These are phyloP conservation scores for Mycena albidolilacea DNA, from an alignment of 768 basidiomycete genomes.

Conservation along the genomic window DNA sequence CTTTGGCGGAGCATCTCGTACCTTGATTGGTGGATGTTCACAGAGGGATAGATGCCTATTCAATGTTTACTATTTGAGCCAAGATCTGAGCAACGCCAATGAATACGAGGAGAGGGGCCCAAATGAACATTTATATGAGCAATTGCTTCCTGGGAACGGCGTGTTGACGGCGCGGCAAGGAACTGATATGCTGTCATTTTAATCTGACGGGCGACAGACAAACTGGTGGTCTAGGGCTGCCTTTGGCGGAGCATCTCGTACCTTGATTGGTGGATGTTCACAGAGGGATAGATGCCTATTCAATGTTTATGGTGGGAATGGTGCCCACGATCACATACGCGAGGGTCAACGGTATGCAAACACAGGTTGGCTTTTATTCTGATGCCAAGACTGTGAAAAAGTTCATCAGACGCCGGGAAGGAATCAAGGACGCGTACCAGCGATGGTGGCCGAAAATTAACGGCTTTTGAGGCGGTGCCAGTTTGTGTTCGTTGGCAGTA, in stretches of 20 bases:
- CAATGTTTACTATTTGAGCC: slow-evolving; percentile 6
- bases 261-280: slow-evolving; percentile 14
- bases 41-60: background rate
- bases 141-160: background rate
- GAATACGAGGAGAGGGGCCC: slow-evolving; percentile 16
- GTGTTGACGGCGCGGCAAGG: background rate
- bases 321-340: too few species aligned
- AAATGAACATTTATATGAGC: slow-evolving; percentile 23
- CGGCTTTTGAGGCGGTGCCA: too few species aligned
- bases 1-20: slow-evolving; percentile 13
- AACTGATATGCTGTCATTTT: background rate
- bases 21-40: slow-evolving; percentile 14
- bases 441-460: too few species aligned
- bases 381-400: too few species aligned
- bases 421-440: too few species aligned
- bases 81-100: slow-evolving; percentile 8
- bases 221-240: background rate
- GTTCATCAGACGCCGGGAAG: too few species aligned
- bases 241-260: slow-evolving; percentile 11
- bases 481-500: too few species aligned
- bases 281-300: background rate
- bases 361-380: too few species aligned
- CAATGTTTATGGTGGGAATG: background rate
- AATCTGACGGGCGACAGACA: slow-evolving; percentile 8
- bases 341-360: too few species aligned